A percentile compares a stretch with the other conserved stretches of the same genome.
phyloP scores from a whole-genome alignment of 1,284 basidiomycete species.

The Boletus smithii region DNA sequence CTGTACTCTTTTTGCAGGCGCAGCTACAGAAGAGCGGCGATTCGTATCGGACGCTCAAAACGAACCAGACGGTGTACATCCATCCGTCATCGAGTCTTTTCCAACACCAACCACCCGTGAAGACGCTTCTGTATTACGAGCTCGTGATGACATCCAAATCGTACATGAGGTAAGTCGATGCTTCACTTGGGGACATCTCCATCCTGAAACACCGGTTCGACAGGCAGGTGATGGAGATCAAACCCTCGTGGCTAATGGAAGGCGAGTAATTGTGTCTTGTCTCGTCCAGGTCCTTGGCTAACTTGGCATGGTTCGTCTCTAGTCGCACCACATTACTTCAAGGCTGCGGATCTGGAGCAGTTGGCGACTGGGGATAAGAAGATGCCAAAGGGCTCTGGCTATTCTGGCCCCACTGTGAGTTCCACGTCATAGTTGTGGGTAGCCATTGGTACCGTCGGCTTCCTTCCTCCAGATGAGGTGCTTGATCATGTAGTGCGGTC shows the following conservation, averaged over 20 bases:
- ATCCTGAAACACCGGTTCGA: conserved; percentile 31
- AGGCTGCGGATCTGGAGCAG: conserved; percentile 82
- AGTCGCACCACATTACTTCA: conserved; percentile 96
- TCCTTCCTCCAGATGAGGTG: too few relatives aligned
- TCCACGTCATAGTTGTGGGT: conserved; percentile 10
- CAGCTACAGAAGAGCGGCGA: conserved; percentile 88
- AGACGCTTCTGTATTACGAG: conserved; percentile 92
- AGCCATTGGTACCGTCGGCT: too few relatives aligned
- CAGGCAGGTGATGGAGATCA: conserved; percentile 97
- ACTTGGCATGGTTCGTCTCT: conserved; percentile 5
- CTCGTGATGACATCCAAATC: conserved; percentile 86
- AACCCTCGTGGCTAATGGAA: conserved; percentile 90
- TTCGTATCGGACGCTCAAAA: conserved; percentile 91
- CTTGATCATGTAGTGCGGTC: too few relatives aligned
- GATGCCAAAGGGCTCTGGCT: conserved; percentile 70
- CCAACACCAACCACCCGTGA: conserved; percentile 91
- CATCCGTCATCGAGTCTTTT: conserved; percentile 95
- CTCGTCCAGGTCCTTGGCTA: neutral
- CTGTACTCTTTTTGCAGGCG: conserved; percentile 46
- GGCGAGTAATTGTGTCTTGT: conserved; percentile 44
- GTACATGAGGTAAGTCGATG: conserved; percentile 62
- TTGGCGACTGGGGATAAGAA: conserved; percentile 81
- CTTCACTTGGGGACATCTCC: too few relatives aligned
- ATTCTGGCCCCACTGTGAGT: conserved; percentile 25
- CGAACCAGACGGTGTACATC: conserved; percentile 92